These are phyloP conservation scores for Talaromyces atroroseus DNA, from an alignment of 2,329 filamentous ascomycete species.

Conservation along the genomic window DNA sequence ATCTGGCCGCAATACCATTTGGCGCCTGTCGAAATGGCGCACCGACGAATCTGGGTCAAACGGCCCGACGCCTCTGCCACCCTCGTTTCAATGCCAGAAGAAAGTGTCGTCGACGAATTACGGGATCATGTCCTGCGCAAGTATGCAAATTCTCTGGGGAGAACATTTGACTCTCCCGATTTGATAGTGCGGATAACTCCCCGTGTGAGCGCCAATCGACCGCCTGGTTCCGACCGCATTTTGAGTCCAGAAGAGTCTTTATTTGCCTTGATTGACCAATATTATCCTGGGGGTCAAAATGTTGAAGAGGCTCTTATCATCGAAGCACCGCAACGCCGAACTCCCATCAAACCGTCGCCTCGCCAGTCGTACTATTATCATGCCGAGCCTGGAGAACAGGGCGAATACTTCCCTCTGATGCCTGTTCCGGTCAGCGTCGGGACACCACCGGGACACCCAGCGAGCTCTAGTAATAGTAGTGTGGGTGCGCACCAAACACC, in stretches of 20 bases:
- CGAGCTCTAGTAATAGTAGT: conserved; percentile 40
- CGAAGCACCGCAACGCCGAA: conserved; percentile 70
- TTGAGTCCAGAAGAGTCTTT: conserved; percentile 85
- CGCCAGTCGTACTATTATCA: conserved; percentile 47
- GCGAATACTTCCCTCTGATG: conserved; percentile 80
- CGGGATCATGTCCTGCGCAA: conserved; percentile 88
- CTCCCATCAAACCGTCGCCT: conserved; percentile 70
- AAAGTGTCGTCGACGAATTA: conserved; percentile 90
- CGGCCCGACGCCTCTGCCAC: conserved; percentile 80
- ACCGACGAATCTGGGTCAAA: conserved; percentile 89
- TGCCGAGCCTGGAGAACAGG: conserved; percentile 62
- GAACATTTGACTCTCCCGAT: conserved; percentile 85
- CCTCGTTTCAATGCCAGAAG: conserved; percentile 74
- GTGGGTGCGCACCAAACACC: conserved; percentile 43
- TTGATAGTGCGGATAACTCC: conserved; percentile 71
- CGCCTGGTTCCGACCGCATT: conserved; percentile 55
- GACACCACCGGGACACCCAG: conserved; percentile 38
- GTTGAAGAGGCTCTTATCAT: conserved; percentile 89
- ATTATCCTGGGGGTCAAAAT: conserved; percentile 79
- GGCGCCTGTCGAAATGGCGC: conserved; percentile 30
- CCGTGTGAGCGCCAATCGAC: conserved; percentile 51
- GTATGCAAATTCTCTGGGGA: conserved; percentile 87
- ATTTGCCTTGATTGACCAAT: conserved; percentile 68
- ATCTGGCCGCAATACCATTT: conserved; percentile 12
- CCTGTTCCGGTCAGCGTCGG: conserved; percentile 37